Evolutionary conservation across 495 filamentous ascomycete species (phyloP).

Genomic region (Penicillium paradoxum): DNA sequence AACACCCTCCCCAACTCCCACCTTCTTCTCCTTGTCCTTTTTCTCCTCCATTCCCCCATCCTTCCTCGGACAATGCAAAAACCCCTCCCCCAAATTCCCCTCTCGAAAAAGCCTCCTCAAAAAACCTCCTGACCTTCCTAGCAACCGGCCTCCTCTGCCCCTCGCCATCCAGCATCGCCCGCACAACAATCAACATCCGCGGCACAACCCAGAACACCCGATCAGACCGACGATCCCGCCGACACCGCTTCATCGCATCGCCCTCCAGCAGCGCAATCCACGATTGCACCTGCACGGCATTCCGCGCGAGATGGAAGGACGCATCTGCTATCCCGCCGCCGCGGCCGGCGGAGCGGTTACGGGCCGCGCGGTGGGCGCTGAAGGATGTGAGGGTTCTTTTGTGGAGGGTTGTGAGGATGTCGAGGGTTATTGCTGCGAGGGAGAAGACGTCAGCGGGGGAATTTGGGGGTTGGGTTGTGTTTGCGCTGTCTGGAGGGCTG

Average conservation of each 20-base stretch:
- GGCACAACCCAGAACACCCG: constrained; percentile 34
- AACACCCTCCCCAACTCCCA: neutral
- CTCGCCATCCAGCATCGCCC: constrained; percentile 42
- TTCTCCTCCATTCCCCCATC: neutral
- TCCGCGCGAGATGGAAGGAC: constrained; percentile 69
- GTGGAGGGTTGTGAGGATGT: constrained; percentile 76
- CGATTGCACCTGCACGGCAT: constrained; percentile 65
- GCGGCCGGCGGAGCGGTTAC: constrained; percentile 62
- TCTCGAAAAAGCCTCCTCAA: constrained; percentile 21
- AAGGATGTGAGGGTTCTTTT: constrained; percentile 70
- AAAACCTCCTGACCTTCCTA: too few species aligned
- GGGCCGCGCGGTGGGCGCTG: constrained; percentile 62
- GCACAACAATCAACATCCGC: constrained; percentile 37
- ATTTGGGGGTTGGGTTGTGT: too few species aligned
- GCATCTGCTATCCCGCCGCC: constrained; percentile 68
- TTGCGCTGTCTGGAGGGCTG: too few species aligned
- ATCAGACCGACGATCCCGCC: constrained; percentile 46
- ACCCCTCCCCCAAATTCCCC: neutral
- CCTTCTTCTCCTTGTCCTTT: too few species aligned
- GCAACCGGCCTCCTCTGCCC: constrained; percentile 36
- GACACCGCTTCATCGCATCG: constrained; percentile 54
- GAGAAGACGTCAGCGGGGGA: constrained; percentile 43
- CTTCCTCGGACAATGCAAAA: constrained; percentile 13
- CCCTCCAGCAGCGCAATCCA: constrained; percentile 71
- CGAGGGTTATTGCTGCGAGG: constrained; percentile 45